Conservation (phyloP, 2,329 filamentous ascomycete genomes). For the Didymella arachidicola region DNA sequence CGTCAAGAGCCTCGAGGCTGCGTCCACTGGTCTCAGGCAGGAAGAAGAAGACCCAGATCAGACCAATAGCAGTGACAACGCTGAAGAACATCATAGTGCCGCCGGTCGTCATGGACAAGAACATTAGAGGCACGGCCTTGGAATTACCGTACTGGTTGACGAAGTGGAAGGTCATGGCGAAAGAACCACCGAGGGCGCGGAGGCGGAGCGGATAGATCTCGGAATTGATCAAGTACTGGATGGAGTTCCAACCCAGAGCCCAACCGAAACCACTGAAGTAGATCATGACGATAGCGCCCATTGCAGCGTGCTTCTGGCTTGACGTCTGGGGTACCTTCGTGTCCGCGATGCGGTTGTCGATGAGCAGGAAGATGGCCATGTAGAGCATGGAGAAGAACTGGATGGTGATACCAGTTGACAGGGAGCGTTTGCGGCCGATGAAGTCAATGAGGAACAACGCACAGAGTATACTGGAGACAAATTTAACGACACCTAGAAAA, state of each 20-base stretch:
- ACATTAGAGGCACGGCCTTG: constrained; percentile 76
- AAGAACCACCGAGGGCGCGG: constrained; percentile 72
- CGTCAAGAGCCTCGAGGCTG: constrained; percentile 72
- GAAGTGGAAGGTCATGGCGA: constrained; percentile 81
- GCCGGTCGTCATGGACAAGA: constrained; percentile 65
- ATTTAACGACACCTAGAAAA: constrained; percentile 61
- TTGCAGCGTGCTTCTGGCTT: constrained; percentile 64
- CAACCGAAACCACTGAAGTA: constrained; percentile 56
- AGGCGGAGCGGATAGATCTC: constrained; percentile 80
- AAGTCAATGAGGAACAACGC: constrained; percentile 82
- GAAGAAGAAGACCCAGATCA: constrained; percentile 74
- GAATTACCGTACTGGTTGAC: constrained; percentile 80
- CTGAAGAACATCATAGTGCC: constrained; percentile 83
- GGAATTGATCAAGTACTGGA: constrained; percentile 80
- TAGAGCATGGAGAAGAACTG: constrained; percentile 63
- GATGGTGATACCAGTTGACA: constrained; percentile 58
- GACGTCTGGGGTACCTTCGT: constrained; percentile 58
- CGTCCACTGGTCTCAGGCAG: constrained; percentile 75
- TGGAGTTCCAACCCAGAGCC: constrained; percentile 69
- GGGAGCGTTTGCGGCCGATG: constrained; percentile 72
- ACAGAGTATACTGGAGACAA: constrained; percentile 70
- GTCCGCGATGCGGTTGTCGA: constrained; percentile 65
- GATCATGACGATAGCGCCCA: constrained; percentile 73
- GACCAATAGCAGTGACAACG: constrained; percentile 71
- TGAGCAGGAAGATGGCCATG: constrained; percentile 63